Evolutionary conservation across 225 moss, liverwort and hornwort genomes (phyloP).

Genomic region (Anthoceros angustus): DNA sequence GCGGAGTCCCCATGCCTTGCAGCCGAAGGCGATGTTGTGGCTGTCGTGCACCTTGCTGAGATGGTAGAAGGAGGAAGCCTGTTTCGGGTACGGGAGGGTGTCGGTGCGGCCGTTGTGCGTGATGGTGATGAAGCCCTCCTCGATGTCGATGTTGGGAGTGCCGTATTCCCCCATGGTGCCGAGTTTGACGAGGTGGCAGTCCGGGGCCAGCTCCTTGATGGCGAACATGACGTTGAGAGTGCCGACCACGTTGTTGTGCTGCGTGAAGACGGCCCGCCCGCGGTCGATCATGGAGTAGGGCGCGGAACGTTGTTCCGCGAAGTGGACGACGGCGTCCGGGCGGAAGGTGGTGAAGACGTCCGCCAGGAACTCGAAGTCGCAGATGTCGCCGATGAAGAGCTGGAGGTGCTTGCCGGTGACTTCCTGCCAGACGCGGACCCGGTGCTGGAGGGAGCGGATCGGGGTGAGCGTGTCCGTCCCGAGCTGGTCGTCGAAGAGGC

Average conservation of each 20-base stretch:
- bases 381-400: slow-evolving; percentile 75
- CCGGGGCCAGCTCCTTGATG: slow-evolving; percentile 76
- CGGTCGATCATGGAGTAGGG: slow-evolving; percentile 98
- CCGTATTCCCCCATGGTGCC: slow-evolving; percentile 99
- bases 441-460: slow-evolving; percentile 57
- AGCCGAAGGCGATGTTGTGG: slow-evolving; percentile 74
- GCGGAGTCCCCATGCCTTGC: slow-evolving; percentile 84
- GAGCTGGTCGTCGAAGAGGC: slow-evolving; percentile 86
- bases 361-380: slow-evolving; percentile 87
- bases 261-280: slow-evolving; percentile 70
- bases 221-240: slow-evolving; percentile 86
- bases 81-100: slow-evolving; percentile 84
- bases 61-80: slow-evolving; percentile 79
- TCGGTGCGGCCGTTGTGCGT: slow-evolving; percentile 93
- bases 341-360: slow-evolving; percentile 61
- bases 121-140: slow-evolving; percentile 81
- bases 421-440: slow-evolving; percentile 74
- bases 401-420: slow-evolving; percentile 54
- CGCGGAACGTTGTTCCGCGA: slow-evolving; percentile 85
- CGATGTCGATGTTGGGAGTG: slow-evolving; percentile 95
- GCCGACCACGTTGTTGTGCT: slow-evolving; percentile 91
- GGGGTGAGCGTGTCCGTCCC: slow-evolving; percentile 71
- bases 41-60: slow-evolving; percentile 96
- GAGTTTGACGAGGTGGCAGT: slow-evolving; percentile 79
- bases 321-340: slow-evolving; percentile 75